phyloP scores from a whole-genome alignment of 352 stramenopile species.

The Pythium scleroteichum region DNA sequence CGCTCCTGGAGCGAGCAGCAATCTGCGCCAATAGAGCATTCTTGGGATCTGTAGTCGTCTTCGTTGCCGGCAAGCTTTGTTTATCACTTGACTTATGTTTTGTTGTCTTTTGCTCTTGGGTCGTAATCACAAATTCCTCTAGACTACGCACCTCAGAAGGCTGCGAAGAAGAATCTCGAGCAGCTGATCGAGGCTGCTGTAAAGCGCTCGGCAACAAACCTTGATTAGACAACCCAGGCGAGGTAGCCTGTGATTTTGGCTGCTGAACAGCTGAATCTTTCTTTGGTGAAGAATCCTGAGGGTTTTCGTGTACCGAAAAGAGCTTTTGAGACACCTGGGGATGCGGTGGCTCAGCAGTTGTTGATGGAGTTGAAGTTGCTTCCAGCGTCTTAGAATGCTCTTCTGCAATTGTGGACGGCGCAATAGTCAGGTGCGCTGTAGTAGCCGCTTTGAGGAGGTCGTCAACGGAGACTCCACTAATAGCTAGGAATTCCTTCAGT shows the following conservation, averaged over 20 bases:
- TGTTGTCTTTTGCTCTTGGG: too few species aligned
- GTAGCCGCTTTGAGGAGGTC: constrained; percentile 69
- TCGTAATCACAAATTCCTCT: not conserved
- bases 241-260: too few species aligned
- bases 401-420: constrained; percentile 6
- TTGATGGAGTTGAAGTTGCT: not conserved
- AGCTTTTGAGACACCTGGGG: constrained; percentile 6
- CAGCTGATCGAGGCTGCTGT: not conserved
- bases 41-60: constrained; percentile 11
- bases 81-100: not conserved
- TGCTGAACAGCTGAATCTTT: not conserved
- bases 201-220: not conserved
- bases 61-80: too few species aligned
- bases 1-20: constrained; percentile 8
- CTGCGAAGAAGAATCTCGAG: not conserved
- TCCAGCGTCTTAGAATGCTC: not conserved
- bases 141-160: not conserved
- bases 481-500: constrained; percentile 58
- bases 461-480: constrained; percentile 68
- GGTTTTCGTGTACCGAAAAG: constrained; percentile 13
- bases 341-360: not conserved
- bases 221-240: not conserved
- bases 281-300: constrained; percentile 25
- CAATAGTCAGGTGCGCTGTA: constrained; percentile 41
- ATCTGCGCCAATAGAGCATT: constrained; percentile 17